A percentile compares a stretch with the other conserved stretches of the same genome.
Evolutionary conservation across 2,329 filamentous ascomycete genomes (phyloP).

Genomic region (Trichothecium sympodiale): DNA sequence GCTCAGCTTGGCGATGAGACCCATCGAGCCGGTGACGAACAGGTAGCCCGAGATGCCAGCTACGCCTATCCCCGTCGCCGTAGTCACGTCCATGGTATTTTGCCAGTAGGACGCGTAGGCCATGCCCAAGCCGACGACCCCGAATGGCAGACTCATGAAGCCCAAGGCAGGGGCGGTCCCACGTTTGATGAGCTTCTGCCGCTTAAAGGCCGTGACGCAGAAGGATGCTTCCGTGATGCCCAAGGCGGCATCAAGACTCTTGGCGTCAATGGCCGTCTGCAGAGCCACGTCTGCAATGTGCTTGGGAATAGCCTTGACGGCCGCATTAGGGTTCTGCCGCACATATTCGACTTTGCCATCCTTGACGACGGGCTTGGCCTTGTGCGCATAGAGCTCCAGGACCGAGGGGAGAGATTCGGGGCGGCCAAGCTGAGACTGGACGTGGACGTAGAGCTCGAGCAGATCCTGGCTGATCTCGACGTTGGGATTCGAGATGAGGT

Average conservation of each 20-base stretch:
- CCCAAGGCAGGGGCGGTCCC: constrained; percentile 48
- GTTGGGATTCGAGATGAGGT: constrained; percentile 60
- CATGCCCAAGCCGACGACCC: constrained; percentile 58
- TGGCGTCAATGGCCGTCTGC: constrained; percentile 66
- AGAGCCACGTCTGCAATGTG: constrained; percentile 63
- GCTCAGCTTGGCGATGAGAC: constrained; percentile 74
- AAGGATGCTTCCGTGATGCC: constrained; percentile 63
- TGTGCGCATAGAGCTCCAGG: constrained; percentile 73
- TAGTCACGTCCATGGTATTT: constrained; percentile 64
- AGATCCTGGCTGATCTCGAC: constrained; percentile 70
- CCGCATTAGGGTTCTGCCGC: constrained; percentile 54
- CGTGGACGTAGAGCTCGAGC: constrained; percentile 62
- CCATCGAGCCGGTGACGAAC: constrained; percentile 68
- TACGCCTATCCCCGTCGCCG: constrained; percentile 69
- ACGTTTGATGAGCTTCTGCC: constrained; percentile 55
- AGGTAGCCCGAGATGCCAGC: constrained; percentile 76
- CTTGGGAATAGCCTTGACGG: constrained; percentile 62
- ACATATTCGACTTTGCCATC: constrained; percentile 43
- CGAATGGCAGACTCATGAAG: constrained; percentile 50
- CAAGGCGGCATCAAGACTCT: constrained; percentile 68
- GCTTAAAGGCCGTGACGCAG: constrained; percentile 52
- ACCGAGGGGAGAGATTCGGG: constrained; percentile 70
- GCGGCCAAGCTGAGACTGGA: constrained; percentile 61
- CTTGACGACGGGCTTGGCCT: constrained; percentile 57
- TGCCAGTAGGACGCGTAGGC: constrained; percentile 29